Evolutionary conservation across 306 rosid genomes (phyloP), one percentile per base, ranked within the genome.

Genomic region (apple (Malus domestica)): DNA sequence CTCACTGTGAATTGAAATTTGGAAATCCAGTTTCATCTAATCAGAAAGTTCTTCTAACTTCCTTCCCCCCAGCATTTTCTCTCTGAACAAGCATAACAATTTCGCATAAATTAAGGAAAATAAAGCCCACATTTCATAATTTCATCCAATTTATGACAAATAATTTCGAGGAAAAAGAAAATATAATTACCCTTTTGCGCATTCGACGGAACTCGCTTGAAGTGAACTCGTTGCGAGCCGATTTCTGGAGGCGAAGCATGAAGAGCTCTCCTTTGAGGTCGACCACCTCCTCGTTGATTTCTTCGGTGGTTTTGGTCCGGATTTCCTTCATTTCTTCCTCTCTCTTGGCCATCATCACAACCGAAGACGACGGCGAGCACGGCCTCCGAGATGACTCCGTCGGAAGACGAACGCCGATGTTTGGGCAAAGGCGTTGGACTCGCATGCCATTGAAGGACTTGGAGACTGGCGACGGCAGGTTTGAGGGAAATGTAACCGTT

Each of bases 231-330:
- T 89, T 89, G 13, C 97, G 88, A 32, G 87, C 91, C 0, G 99
- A 92, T 86, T 88, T 85, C 81, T 92, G 90, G 64, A 95, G 92
- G 13, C 91, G 88, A 78, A 92, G 99, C 99, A 95, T 89, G 25
- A 89, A 70, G 59, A 95, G 96, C 81, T 92, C 99, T 0, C 99
- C 99, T 84, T 95, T 83, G 57, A 95, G 99, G n/a, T 88, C 93
- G 22, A 89, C 62, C 22, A 95, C 93, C 80, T 92, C 96, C 59
- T 95, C 93, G 72, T 95, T 89, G 71, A 96, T 90, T 76, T 92
- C 88, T 72, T 96, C 93, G 0, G 90, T 87, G 49, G 81, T 78
- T 79, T 88, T 88, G 49, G 83, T 45, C 72, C 98, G 79, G 61
- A 92, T 90, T 75, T 89, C 94, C 85, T 92, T 87, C 81, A 96